Base-by-base conservation (phyloP, 345 rosid genomes). In the Luvunga scandens region DNA sequence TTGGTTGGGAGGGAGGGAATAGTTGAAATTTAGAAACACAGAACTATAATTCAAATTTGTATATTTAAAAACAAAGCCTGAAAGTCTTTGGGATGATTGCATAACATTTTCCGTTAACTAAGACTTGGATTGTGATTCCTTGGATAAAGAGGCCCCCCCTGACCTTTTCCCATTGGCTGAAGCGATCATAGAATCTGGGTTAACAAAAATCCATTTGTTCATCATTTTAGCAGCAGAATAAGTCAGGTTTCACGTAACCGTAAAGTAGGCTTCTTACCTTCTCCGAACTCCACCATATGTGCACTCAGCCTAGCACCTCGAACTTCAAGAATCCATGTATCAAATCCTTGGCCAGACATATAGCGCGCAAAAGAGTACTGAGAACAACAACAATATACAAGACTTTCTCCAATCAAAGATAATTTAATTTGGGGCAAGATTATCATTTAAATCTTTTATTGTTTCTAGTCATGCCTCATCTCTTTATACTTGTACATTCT, bases 301-400 rank as follows among this genome's bases (percentile, higher is more conserved):
- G 79, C 75, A 83, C 98, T 95, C 86, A 95, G 83, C 8, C 98
- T 98, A 31, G 93, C 88, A 78, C 94, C 98, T 76, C 98, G 86
- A 65, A 95, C 81, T 86, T 95, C 98, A 77, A 95, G 87, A 79
- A 87, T 87, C 98, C 98, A 92, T 2, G 98, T 88, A 75, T 95
- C 98, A 59, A 87, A 95, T 81, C 98, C 98, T 73, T 89, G 91
- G 72, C 81, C 80, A 72, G 90, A 87, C 97, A 95, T 95, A 84
- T 66, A 85, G 30, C 98, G 92, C 30, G 98, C 98, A 56, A 95
- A 92, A 1, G 98, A 93, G 36, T 81, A 83, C 98, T 95, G 87
- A 57, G 42, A 71, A 77, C 33, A 68, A 36, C 7, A 34, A 74
- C 33, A 73, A 6, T 36, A 36, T 36, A 3, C 39, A 36, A 36